phyloP scores from a whole-genome alignment of 495 filamentous ascomycete genomes.

The Penicillium pulvis region DNA sequence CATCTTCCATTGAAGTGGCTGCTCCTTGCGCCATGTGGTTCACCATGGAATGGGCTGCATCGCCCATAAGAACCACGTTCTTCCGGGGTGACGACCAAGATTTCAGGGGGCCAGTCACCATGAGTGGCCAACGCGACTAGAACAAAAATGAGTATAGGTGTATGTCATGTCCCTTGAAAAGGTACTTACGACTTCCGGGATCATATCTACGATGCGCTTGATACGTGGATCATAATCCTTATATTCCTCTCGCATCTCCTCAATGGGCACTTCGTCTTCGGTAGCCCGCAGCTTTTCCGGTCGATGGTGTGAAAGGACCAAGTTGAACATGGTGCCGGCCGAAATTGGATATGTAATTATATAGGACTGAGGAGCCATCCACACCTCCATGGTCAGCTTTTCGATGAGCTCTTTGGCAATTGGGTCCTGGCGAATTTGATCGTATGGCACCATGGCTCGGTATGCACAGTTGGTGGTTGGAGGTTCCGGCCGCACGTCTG shows the following conservation, averaged over 20 bases:
- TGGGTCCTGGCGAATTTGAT: conserved; percentile 38
- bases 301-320: conserved; percentile 46
- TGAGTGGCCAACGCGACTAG: conserved; percentile 35
- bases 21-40: conserved; percentile 46
- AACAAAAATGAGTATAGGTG: conserved; percentile 1
- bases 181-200: conserved; percentile 17
- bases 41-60: conserved; percentile 53
- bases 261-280: conserved; percentile 28
- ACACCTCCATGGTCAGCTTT: conserved; percentile 47
- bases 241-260: conserved; percentile 36
- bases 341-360: conserved; percentile 52
- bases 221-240: conserved; percentile 26
- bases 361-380: conserved; percentile 36
- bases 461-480: conserved; percentile 44
- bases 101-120: conserved; percentile 28
- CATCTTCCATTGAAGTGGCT: conserved; percentile 43
- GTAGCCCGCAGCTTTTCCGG: conserved; percentile 19
- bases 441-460: conserved; percentile 41
- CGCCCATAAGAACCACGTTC: conserved; percentile 41
- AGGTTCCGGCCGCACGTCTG: conserved; percentile 36
- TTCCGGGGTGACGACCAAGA: conserved; percentile 37
- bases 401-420: conserved; percentile 36
- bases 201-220: conserved; percentile 27
- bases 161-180: background rate
- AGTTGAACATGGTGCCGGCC: conserved; percentile 44